These are phyloP conservation scores for Osmanthus fragrans DNA, from an alignment of 257 asterid genomes.

Conservation along the genomic window DNA sequence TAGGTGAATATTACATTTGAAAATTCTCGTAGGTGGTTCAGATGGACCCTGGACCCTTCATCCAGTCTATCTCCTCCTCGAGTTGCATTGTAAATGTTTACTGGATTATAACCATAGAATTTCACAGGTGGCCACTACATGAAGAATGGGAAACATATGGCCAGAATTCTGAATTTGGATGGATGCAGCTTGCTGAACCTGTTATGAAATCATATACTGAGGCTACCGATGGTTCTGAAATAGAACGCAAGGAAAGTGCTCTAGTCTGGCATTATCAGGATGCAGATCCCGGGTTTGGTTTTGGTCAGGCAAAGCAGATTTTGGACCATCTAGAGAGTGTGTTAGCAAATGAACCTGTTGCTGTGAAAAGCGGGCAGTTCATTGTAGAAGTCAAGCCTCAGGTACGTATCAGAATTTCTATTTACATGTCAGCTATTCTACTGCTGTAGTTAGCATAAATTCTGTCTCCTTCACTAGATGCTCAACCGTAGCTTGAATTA, in stretches of 20 bases:
- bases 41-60: neutral
- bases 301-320: constrained; percentile 88
- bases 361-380: constrained; percentile 88
- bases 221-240: constrained; percentile 86
- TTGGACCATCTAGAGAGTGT: constrained; percentile 93
- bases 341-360: constrained; percentile 90
- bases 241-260: constrained; percentile 85
- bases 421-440: constrained; percentile 2
- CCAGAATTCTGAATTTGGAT: constrained; percentile 73
- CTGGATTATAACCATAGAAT: constrained; percentile 22
- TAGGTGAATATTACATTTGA: neutral
- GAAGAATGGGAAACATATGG: constrained; percentile 76
- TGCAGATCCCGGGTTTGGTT: constrained; percentile 85
- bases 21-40: neutral
- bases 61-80: neutral
- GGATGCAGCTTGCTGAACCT: constrained; percentile 92
- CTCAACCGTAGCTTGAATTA: neutral
- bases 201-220: constrained; percentile 88
- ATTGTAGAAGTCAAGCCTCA: constrained; percentile 96
- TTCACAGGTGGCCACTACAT: constrained; percentile 67
- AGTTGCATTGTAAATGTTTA: constrained; percentile 13
- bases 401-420: constrained; percentile 41
- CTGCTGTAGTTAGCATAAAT: neutral
- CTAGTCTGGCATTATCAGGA: constrained; percentile 89
- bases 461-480: neutral